These are phyloP conservation scores for Orbilia oligospora DNA, from an alignment of 2,329 filamentous ascomycete genomes.

Conservation along the genomic window DNA sequence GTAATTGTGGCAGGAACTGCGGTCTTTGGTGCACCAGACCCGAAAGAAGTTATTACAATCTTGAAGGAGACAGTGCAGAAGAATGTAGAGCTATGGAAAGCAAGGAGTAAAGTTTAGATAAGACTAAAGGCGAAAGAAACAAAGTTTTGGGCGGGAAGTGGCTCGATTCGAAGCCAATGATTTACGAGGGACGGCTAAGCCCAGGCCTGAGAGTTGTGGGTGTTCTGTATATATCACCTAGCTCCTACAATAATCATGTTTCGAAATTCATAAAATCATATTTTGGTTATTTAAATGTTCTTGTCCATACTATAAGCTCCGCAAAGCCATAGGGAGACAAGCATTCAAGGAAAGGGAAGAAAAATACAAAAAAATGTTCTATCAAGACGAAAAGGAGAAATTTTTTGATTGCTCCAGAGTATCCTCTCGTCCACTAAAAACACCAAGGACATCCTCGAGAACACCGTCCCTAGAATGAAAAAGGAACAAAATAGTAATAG, in stretches of 20 bases:
- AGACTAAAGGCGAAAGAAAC: no score
- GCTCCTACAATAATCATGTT: not conserved
- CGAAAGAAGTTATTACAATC: slow-evolving; percentile 85
- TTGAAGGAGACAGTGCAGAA: slow-evolving; percentile 84
- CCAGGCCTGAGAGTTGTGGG: no score
- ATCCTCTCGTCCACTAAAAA: slow-evolving; percentile 48
- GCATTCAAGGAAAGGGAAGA: not conserved
- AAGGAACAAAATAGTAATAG: slow-evolving; percentile 2
- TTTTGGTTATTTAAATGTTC: not conserved
- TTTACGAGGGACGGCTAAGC: not conserved
- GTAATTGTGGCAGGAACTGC: slow-evolving; percentile 98
- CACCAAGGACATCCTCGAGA: slow-evolving; percentile 46
- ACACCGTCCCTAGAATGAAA: slow-evolving; percentile 1
- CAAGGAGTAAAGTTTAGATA: slow-evolving; percentile 35
- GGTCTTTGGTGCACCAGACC: slow-evolving; percentile 92
- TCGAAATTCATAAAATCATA: not conserved
- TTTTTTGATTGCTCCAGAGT: slow-evolving; percentile 18
- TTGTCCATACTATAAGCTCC: not conserved
- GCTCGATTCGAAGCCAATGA: no score
- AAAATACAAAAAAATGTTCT: slow-evolving; percentile 28
- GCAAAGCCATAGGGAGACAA: no score
- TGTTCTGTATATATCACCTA: not conserved
- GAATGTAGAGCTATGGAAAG: slow-evolving; percentile 55
- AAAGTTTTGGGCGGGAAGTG: no score
- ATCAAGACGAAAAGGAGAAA: slow-evolving; percentile 8